A percentile compares a stretch with the other conserved stretches of the same genome.
These are phyloP conservation scores for Stipa capillata DNA, from an alignment of 176 grass and related monocot genomes.

Conservation along the genomic window DNA sequence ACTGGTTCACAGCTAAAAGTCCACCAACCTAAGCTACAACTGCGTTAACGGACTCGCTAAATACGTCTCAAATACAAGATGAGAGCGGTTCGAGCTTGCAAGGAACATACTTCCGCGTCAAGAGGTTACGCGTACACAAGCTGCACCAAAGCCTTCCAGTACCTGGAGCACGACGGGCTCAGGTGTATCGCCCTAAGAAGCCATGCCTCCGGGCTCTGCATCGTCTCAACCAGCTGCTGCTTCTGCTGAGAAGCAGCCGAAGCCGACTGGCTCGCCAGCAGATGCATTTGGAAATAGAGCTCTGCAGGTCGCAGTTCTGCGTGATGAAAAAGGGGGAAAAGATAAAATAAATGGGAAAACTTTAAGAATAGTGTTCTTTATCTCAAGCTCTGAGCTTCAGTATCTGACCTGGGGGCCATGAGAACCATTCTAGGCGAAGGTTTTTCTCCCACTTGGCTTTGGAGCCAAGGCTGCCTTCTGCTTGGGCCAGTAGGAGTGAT, in stretches of 20 bases:
- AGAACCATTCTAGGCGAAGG: constrained; percentile 77
- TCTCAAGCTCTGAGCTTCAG: neutral
- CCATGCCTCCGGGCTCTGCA: constrained; percentile 61
- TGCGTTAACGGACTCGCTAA: neutral
- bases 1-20: neutral
- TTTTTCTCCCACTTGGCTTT: constrained; percentile 91
- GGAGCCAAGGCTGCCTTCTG: constrained; percentile 85
- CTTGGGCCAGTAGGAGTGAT: constrained; percentile 80
- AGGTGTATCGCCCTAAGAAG: constrained; percentile 70
- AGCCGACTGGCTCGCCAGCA: constrained; percentile 51
- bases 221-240: constrained; percentile 22
- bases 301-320: constrained; percentile 76
- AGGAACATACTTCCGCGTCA: neutral
- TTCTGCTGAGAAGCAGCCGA: constrained; percentile 24
- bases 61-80: neutral
- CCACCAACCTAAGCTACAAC: neutral
- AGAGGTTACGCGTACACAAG: constrained; percentile 17
- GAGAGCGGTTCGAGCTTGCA: neutral
- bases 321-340: constrained; percentile 8
- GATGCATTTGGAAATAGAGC: constrained; percentile 93
- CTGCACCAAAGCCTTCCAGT: constrained; percentile 66
- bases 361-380: too few species aligned
- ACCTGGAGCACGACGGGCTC: constrained; percentile 73
- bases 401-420: constrained; percentile 72
- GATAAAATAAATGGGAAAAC: too few species aligned